Evolutionary conservation across 1,284 basidiomycete genomes (phyloP).

Genomic region (Papiliotrema fonsecae): DNA sequence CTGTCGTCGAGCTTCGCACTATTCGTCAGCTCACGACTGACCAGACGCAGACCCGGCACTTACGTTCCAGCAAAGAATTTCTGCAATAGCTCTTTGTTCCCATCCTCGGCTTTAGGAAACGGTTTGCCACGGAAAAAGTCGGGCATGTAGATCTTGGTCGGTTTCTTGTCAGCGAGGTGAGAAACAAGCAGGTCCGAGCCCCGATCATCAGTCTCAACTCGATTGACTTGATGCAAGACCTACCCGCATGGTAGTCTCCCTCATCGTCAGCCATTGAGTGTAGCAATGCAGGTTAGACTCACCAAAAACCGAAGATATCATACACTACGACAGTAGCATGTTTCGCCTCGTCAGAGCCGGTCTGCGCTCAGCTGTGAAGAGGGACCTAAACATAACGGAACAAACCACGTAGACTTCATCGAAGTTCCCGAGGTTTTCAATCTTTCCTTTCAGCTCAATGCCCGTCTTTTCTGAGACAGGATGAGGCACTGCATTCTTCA

Average conservation of each 20-base stretch:
- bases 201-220: slow-evolving; percentile 13
- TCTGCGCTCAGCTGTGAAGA: slow-evolving; percentile 12
- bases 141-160: slow-evolving; percentile 35
- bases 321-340: slow-evolving; percentile 35
- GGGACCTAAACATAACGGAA: background rate
- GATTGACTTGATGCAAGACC: too few species aligned
- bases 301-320: slow-evolving; percentile 44
- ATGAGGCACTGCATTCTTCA: slow-evolving; percentile 32
- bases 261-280: slow-evolving; percentile 12
- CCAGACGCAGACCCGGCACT: too few species aligned
- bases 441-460: slow-evolving; percentile 25
- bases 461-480: slow-evolving; percentile 19
- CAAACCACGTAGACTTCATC: slow-evolving; percentile 38
- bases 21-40: background rate
- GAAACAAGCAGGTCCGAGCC: slow-evolving; percentile 35
- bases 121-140: slow-evolving; percentile 39
- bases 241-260: slow-evolving; percentile 40
- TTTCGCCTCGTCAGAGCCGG: slow-evolving; percentile 31
- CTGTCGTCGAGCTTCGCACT: slow-evolving; percentile 38
- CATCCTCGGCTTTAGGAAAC: slow-evolving; percentile 40
- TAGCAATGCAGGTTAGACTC: slow-evolving; percentile 2
- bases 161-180: slow-evolving; percentile 23
- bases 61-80: slow-evolving; percentile 41
- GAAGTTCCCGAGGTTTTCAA: slow-evolving; percentile 22
- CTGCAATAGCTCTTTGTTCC: slow-evolving; percentile 31